Percentiles rank a stretch among this genome's conserved stretches.
phyloP scores from a whole-genome alignment of 495 filamentous ascomycete species.

The Thermothielavioides terrestris region DNA sequence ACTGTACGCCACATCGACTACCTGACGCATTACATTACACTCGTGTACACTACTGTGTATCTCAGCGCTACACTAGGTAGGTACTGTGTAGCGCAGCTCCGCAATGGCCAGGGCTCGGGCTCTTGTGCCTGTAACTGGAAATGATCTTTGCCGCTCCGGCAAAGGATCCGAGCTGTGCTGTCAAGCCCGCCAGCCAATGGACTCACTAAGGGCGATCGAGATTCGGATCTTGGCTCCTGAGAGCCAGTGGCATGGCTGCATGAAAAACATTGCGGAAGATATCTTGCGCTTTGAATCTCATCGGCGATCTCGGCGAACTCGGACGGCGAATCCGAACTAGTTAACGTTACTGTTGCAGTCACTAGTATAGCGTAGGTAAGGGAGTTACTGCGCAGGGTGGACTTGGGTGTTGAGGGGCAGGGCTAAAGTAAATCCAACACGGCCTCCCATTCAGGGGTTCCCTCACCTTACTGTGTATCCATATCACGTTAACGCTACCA shows the following conservation, averaged over 20 bases:
- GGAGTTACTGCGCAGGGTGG: no score
- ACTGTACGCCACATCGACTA: no score
- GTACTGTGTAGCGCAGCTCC: no score
- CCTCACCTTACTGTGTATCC: no score
- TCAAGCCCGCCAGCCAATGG: slow-evolving; percentile 1
- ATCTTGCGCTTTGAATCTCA: slow-evolving; percentile 2
- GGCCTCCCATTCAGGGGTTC: no score
- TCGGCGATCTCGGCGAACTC: not conserved
- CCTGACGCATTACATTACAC: not conserved
- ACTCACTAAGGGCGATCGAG: not conserved
- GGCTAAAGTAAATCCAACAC: no score
- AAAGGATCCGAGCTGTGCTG: not conserved
- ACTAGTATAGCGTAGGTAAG: no score
- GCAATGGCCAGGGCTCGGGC: not conserved
- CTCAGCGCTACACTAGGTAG: no score
- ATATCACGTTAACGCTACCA: no score
- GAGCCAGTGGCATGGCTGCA: slow-evolving; percentile 3
- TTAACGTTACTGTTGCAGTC: no score
- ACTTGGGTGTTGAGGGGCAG: no score
- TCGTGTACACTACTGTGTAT: not conserved
- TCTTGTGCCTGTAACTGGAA: not conserved
- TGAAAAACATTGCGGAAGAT: not conserved
- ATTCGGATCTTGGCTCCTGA: slow-evolving; percentile 10
- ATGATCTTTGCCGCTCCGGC: not conserved
- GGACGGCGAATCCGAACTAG: not conserved